Evolutionary conservation across 306 rosid genomes (phyloP).

Genomic region (Cucumis cinereus): DNA sequence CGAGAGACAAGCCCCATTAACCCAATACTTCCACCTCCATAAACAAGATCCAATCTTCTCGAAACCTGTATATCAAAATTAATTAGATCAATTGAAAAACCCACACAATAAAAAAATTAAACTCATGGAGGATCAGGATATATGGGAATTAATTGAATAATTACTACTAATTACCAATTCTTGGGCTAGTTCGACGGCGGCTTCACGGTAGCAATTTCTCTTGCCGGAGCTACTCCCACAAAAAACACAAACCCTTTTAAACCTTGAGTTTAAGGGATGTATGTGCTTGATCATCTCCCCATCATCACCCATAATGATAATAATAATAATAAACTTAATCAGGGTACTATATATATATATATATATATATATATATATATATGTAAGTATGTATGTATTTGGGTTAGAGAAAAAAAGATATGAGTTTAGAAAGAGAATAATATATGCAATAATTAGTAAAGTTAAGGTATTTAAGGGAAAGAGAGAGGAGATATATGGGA

Average conservation of each 20-base stretch:
- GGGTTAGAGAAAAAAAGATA: no score
- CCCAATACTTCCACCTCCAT: slow-evolving; percentile 24
- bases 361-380: no score
- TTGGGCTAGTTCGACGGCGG: slow-evolving; percentile 8
- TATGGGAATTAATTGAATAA: no score
- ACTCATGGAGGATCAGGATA: no score
- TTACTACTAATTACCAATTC: neutral
- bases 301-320: neutral
- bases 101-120: neutral
- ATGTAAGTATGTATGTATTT: no score
- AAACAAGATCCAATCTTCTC: slow-evolving; percentile 20
- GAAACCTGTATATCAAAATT: neutral
- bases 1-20: slow-evolving; percentile 21
- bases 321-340: no score
- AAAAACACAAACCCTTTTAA: slow-evolving; percentile 9
- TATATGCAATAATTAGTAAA: neutral
- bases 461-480: neutral
- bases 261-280: neutral
- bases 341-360: no score
- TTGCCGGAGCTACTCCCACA: slow-evolving; percentile 12
- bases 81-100: neutral
- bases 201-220: slow-evolving; percentile 8
- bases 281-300: neutral
- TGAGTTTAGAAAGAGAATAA: neutral
- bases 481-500: neutral